Base-by-base conservation (phyloP, 495 filamentous ascomycete species). In the Annulohypoxylon nitens region DNA sequence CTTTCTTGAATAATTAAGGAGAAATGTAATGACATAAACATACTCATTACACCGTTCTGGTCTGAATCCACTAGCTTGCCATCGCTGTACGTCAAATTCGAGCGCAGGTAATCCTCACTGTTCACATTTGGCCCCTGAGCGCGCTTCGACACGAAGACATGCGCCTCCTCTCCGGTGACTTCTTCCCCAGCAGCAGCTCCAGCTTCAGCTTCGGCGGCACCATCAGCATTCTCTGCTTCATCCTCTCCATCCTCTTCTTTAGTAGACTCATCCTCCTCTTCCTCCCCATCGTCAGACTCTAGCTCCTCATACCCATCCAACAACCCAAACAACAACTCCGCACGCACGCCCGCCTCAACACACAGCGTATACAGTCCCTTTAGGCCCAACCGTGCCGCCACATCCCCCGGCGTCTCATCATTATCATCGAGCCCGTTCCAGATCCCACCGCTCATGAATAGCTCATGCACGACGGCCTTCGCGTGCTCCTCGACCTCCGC, bases 391-490 rank as follows among this genome's bases (percentile, higher is more conserved):
- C 94, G 83, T 43, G 83, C 83, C 10, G 96, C 96, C 16, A 98
- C 76, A 81, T 97, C 98, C 1, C 93, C 96, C 0, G 96, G 95
- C 12, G 97, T 99, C 86, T 98, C 94, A 64, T 92, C 86, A 50
- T 92, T 89, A 41, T 84, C 81, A 74, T 98, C 93, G 3, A 99
- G 83, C 79, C 97, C 94, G 81, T 99, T 99, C 96, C 96, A 99
- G 62, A 98, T 97, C 4, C 93, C 97, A 2, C 96, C 96, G 77
- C 93, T 89, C 74, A 94, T 84, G 59, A 99, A 84, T 25, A 99
- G 84, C 73, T 97, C 88, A 61, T 86, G 86, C 14, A 98, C 86
- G 0, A 91, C 93, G 59, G 89, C 84, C 41, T 80, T 85, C 50
- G 88, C 91, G 10, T 83, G 83, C 50, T 91, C 84, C 8, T 90